Percentiles rank a stretch among this genome's conserved stretches.
phyloP scores from a whole-genome alignment of 2,329 filamentous ascomycete species.

The Claviceps cyperi region DNA sequence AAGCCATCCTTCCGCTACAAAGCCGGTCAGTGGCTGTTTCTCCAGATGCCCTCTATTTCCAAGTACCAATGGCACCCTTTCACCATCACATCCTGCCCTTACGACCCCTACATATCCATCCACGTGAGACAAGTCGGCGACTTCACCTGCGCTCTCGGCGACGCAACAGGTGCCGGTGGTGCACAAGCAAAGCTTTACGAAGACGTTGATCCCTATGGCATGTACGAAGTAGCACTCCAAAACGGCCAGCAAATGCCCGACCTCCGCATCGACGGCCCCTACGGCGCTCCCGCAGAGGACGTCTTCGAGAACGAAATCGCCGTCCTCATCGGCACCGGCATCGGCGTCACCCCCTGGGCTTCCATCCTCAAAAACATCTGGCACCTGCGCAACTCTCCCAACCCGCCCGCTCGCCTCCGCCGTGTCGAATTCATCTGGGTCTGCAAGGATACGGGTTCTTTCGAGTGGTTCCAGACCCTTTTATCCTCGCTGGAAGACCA shows the following conservation, averaged over 20 bases:
- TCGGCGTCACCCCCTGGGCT: constrained; percentile 78
- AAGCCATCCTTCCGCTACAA: constrained; percentile 98
- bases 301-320: constrained; percentile 90
- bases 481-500: constrained; percentile 83
- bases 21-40: constrained; percentile 94
- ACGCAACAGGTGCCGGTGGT: constrained; percentile 80
- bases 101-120: constrained; percentile 85
- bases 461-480: constrained; percentile 97
- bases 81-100: constrained; percentile 96
- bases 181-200: constrained; percentile 85
- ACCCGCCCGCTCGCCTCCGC: constrained; percentile 76
- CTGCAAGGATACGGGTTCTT: constrained; percentile 86
- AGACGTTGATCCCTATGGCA: constrained; percentile 78
- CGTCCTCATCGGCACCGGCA: constrained; percentile 73
- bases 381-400: constrained; percentile 81
- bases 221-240: constrained; percentile 94
- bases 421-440: constrained; percentile 99
- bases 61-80: constrained; percentile 95
- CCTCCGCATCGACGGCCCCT: constrained; percentile 86
- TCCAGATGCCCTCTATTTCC: constrained; percentile 82
- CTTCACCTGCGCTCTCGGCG: constrained; percentile 86
- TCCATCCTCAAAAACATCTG: constrained; percentile 93
- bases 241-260: constrained; percentile 86
- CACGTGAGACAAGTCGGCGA: constrained; percentile 95
- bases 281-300: constrained; percentile 92